Conservation (phyloP, 495 filamentous ascomycete species). For the Chlorociboria aeruginascens region DNA sequence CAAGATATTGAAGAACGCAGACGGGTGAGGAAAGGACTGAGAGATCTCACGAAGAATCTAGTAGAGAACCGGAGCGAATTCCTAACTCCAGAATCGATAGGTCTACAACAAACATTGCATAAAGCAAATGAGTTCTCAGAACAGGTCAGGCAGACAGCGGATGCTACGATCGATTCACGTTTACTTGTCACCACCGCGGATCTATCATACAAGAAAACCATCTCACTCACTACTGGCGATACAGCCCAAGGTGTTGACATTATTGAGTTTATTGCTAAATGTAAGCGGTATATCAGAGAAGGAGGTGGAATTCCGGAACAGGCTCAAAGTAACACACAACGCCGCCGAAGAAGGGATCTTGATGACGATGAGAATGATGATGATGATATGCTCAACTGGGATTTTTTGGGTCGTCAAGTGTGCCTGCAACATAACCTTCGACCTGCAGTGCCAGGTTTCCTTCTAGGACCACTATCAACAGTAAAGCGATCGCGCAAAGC, state of each 20-base stretch:
- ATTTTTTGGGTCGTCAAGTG: constrained; percentile 63
- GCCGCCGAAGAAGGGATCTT: constrained; percentile 24
- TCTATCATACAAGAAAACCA: constrained; percentile 58
- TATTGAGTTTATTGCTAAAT: constrained; percentile 89
- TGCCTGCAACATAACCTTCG: constrained; percentile 60
- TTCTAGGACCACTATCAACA: constrained; percentile 80
- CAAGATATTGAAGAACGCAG: constrained; percentile 74
- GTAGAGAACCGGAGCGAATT: constrained; percentile 61
- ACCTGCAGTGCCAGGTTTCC: constrained; percentile 69
- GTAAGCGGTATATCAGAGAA: constrained; percentile 71
- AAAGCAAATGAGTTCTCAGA: constrained; percentile 51
- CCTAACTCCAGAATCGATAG: constrained; percentile 44
- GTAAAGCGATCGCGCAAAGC: constrained; percentile 66
- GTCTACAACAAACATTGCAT: constrained; percentile 48
- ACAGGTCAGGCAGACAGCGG: constrained; percentile 79
- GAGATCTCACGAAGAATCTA: constrained; percentile 55
- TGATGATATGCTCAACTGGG: constrained; percentile 81
- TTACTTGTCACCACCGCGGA: constrained; percentile 71
- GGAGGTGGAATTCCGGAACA: constrained; percentile 22
- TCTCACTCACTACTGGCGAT: constrained; percentile 58
- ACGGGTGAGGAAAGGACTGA: constrained; percentile 49
- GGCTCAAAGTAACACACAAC: constrained; percentile 28
- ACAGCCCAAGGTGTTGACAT: constrained; percentile 65
- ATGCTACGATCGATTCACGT: constrained; percentile 83
- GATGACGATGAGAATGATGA: constrained; percentile 48